phyloP scores from a whole-genome alignment of 2,329 filamentous ascomycete genomes.

The Raffaelea arxii region DNA sequence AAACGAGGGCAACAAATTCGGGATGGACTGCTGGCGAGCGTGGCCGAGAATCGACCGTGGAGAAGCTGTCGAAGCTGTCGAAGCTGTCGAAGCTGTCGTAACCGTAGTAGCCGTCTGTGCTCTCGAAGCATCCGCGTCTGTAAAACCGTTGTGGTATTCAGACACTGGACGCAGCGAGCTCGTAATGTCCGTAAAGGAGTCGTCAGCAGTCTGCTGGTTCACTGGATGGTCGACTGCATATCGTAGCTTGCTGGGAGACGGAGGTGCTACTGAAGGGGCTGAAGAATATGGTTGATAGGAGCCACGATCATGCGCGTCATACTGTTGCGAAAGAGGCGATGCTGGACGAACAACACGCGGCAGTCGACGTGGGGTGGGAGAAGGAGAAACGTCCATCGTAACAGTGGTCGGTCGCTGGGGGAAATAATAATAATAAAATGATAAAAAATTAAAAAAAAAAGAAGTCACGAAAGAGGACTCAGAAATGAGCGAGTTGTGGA shows the following conservation, averaged over 20 bases:
- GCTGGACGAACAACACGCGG: slow-evolving; percentile 2
- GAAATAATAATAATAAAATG: too few species aligned
- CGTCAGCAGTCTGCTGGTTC: slow-evolving; percentile 7
- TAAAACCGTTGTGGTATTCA: slow-evolving; percentile 23
- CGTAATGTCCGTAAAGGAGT: slow-evolving; percentile 4
- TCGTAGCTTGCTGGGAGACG: neutral
- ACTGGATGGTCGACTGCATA: neutral
- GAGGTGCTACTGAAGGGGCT: neutral
- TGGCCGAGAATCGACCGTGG: slow-evolving; percentile 16
- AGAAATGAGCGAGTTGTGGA: too few species aligned
- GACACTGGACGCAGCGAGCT: slow-evolving; percentile 15
- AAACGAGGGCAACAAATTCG: slow-evolving; percentile 22
- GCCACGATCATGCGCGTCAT: neutral
- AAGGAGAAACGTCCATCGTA: slow-evolving; percentile 7
- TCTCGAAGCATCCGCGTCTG: slow-evolving; percentile 15
- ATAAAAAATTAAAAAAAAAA: too few species aligned
- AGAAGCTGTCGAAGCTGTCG: neutral
- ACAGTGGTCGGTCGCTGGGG: neutral
- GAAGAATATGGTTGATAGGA: neutral
- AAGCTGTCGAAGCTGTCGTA: neutral
- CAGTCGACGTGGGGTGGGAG: slow-evolving; percentile 8
- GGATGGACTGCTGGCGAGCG: slow-evolving; percentile 25
- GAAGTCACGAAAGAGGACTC: too few species aligned
- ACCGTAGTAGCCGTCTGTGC: slow-evolving; percentile 1
- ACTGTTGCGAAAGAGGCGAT: slow-evolving; percentile 3